phyloP scores from a whole-genome alignment of 805 yeast species.

The Kregervanrija fluxuum region DNA sequence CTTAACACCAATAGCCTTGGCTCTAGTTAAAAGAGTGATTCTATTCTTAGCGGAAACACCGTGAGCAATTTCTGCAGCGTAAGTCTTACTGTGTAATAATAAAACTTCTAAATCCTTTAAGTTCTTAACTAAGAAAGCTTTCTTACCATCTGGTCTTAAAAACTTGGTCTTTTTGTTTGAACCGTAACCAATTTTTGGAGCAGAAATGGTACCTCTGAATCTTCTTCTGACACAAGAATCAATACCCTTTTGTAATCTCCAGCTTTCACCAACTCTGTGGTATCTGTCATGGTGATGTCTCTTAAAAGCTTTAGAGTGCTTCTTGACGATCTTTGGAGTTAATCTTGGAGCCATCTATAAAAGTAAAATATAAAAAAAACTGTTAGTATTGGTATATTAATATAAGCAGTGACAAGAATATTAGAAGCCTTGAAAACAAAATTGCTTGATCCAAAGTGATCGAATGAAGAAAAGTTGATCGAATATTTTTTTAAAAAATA shows the following conservation, averaged over 20 bases:
- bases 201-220: conserved; percentile 98
- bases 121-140: conserved; percentile 91
- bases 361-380: not conserved
- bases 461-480: no score
- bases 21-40: conserved; percentile 91
- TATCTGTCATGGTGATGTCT: conserved; percentile 99
- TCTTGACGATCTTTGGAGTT: conserved; percentile 99
- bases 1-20: conserved; percentile 96
- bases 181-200: conserved; percentile 99
- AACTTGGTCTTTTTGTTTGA: conserved; percentile 98
- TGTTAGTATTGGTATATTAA: conserved; percentile 1
- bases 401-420: no score
- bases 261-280: conserved; percentile 95
- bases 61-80: conserved; percentile 99
- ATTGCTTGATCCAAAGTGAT: no score
- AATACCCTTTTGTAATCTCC: conserved; percentile 99
- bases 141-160: conserved; percentile 97
- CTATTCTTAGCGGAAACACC: conserved; percentile 98
- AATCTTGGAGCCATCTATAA: conserved; percentile 88
- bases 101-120: conserved; percentile 88
- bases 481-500: no score
- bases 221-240: conserved; percentile 99
- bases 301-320: conserved; percentile 98
- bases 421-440: no score
- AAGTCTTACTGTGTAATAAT: conserved; percentile 94